Conservation (phyloP, 495 filamentous ascomycete species). For the Baudoinia panamericana region DNA sequence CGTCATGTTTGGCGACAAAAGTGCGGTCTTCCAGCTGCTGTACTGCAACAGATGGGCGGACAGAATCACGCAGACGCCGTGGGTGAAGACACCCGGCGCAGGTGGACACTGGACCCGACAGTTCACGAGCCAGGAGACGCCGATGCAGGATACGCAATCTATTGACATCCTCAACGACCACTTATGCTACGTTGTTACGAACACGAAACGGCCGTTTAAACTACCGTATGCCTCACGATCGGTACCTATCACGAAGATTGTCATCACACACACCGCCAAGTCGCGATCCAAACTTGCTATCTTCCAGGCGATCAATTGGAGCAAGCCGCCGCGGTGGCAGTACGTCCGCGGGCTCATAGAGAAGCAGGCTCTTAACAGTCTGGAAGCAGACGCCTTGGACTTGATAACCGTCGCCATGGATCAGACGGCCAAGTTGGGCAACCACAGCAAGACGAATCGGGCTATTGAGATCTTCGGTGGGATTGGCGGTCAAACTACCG, state of each 20-base stretch:
- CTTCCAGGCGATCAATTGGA: conserved; percentile 77
- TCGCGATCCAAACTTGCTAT: conserved; percentile 84
- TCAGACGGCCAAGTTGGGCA: conserved; percentile 69
- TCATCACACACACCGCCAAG: conserved; percentile 85
- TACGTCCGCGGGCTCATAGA: conserved; percentile 46
- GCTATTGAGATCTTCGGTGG: conserved; percentile 83
- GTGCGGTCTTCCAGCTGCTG: conserved; percentile 80
- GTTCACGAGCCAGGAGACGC: conserved; percentile 5
- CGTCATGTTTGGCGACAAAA: conserved; percentile 89
- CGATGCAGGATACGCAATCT: conserved; percentile 55
- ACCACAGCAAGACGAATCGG: conserved; percentile 74
- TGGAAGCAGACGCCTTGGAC: conserved; percentile 71
- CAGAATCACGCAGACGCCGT: conserved; percentile 70
- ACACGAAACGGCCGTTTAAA: conserved; percentile 82
- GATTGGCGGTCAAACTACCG: conserved; percentile 58
- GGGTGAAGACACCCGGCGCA: conserved; percentile 52
- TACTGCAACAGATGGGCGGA: conserved; percentile 74
- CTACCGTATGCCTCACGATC: conserved; percentile 69
- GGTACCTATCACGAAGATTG: conserved; percentile 75
- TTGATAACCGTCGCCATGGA: conserved; percentile 74
- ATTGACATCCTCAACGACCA: conserved; percentile 91
- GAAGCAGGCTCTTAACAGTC: conserved; percentile 63
- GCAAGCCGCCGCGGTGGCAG: background rate
- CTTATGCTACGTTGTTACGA: conserved; percentile 85
- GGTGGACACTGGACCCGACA: conserved; percentile 8